Conservation (phyloP, 2,329 filamentous ascomycete species). For the Monosporascus sp. region DNA sequence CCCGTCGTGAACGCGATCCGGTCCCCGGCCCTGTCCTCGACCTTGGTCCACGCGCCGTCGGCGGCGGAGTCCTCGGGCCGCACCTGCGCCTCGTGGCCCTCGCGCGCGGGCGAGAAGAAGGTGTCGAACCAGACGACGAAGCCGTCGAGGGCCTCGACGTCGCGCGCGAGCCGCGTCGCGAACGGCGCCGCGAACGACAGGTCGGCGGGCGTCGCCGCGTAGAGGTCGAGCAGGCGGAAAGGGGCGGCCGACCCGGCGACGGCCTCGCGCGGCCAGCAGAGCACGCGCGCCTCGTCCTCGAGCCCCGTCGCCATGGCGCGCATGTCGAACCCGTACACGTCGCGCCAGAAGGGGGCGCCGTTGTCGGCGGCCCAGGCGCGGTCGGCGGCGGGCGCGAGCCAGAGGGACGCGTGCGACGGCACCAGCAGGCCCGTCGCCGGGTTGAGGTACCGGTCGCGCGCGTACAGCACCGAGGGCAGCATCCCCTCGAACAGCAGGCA, state of each 20-base stretch:
- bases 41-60: conserved; percentile 53
- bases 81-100: conserved; percentile 39
- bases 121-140: conserved; percentile 93
- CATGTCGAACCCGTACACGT: conserved; percentile 96
- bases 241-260: conserved; percentile 55
- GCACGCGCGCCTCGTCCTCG: conserved; percentile 74
- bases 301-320: conserved; percentile 79
- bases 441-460: conserved; percentile 78
- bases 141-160: conserved; percentile 70
- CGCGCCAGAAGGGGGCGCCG: conserved; percentile 79
- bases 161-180: conserved; percentile 24
- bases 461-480: conserved; percentile 86
- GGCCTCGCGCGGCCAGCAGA: conserved; percentile 58
- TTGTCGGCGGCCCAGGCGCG: conserved; percentile 71
- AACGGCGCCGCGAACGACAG: conserved; percentile 70
- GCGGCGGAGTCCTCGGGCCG: conserved; percentile 46
- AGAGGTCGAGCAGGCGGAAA: conserved; percentile 64
- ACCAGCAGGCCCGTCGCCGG: conserved; percentile 71
- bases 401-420: conserved; percentile 78
- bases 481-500: conserved; percentile 91
- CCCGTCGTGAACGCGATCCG: conserved; percentile 86
- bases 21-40: conserved; percentile 37
- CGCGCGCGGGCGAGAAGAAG: conserved; percentile 68
- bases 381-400: conserved; percentile 75
- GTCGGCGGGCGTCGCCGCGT: conserved; percentile 65